Base-by-base conservation (phyloP, 257 asterid genomes). In the Solanum piurae region DNA sequence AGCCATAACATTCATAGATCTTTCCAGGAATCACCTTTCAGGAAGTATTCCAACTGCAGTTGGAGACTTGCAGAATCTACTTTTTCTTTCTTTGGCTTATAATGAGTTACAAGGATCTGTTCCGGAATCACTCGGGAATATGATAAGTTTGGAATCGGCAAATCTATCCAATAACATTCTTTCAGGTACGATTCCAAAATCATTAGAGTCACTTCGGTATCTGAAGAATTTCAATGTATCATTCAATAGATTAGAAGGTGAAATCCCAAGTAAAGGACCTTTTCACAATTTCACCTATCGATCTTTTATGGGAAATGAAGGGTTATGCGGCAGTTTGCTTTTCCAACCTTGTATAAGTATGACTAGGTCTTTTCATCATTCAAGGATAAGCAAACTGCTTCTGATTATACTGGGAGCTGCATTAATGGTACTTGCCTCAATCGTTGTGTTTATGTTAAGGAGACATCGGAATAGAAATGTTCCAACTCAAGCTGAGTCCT, bases 51-150 rank as follows among this genome's bases (percentile, higher is more conserved):
- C 92, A 7, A 16, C 71, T 31, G 9, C 91, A 31, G 6, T 89
- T 7, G 94, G 92, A 31, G 87, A 83, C 31, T 89, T 89, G 25
- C 38, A 42, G 74, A 25, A 0, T 2, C 77, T 92, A 71, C 74
- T 88, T 58, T 71, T 85, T 83, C 91, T 92, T 37, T 88, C 84
- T 9, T 90, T 91, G 60, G 90, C 93, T 31, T 64, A 88, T 13
- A 90, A 91, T 80, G 84, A 86, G n/a, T 90, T 92, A 1, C 83
- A 87, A 34, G 94, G 94, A 49, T 83, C 89, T 21, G 90, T 92
- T 89, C 93, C 94, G 5, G 20, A 83, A 25, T 85, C 94, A 10
- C 62, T 90, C 3, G 94, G 89, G 2, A 71, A 87, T 5, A 86
- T 87, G 87, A 64, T 87, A 85, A 86, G 91, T 90, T 87, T 91